phyloP scores from a whole-genome alignment of 2,329 filamentous ascomycete genomes.

The Hymenoscyphus infarciens region DNA sequence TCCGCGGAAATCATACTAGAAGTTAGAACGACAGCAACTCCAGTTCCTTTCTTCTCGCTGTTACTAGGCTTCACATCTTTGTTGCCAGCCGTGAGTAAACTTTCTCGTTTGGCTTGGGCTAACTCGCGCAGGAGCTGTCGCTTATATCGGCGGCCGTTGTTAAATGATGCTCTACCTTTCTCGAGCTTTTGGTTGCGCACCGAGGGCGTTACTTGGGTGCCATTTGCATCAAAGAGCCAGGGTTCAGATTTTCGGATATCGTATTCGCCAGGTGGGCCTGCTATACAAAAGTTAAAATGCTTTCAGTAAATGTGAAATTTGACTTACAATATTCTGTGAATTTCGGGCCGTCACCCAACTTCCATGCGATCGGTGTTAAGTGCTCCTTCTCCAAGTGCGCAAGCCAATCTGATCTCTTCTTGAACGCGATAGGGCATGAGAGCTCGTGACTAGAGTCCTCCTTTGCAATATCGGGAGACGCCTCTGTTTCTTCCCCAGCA shows the following conservation, averaged over 20 bases:
- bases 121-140: slow-evolving; percentile 3
- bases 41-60: background rate
- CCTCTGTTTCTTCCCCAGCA: background rate
- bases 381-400: slow-evolving; percentile 53
- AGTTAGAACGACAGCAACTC: background rate
- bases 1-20: background rate
- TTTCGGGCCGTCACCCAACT: slow-evolving; percentile 55
- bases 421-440: slow-evolving; percentile 17
- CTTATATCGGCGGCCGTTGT: slow-evolving; percentile 26
- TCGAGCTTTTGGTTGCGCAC: slow-evolving; percentile 51
- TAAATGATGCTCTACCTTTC: slow-evolving; percentile 33
- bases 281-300: background rate
- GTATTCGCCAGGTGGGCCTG: background rate
- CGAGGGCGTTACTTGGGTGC: slow-evolving; percentile 57
- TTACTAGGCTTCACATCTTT: background rate
- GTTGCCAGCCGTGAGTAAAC: background rate
- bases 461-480: background rate
- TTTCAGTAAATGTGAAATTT: background rate
- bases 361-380: slow-evolving; percentile 51
- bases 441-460: background rate
- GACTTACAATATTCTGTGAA: slow-evolving; percentile 37
- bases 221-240: slow-evolving; percentile 51
- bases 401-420: slow-evolving; percentile 38
- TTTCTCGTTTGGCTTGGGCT: background rate
- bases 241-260: slow-evolving; percentile 12